Conservation (phyloP, 2,329 filamentous ascomycete genomes). For the Atkinsonella hypoxylon region DNA sequence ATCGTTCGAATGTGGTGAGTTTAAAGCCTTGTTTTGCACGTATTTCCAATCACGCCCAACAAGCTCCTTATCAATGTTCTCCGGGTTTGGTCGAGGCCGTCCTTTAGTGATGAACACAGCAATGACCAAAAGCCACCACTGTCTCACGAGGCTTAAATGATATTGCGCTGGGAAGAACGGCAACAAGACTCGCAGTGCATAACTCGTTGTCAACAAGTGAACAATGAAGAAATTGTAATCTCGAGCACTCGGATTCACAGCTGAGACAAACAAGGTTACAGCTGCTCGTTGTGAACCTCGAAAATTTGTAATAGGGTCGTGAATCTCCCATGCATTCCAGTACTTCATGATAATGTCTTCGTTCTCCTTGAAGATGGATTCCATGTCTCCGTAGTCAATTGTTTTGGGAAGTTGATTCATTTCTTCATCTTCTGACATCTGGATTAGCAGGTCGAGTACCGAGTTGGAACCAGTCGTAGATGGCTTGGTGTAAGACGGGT, state of each 20-base stretch:
- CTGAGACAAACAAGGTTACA: slow-evolving; percentile 49
- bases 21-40: slow-evolving; percentile 59
- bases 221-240: slow-evolving; percentile 75
- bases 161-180: slow-evolving; percentile 62
- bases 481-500: slow-evolving; percentile 56
- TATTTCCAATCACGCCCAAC: slow-evolving; percentile 63
- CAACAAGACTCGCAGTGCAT: slow-evolving; percentile 78
- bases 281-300: slow-evolving; percentile 54
- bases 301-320: slow-evolving; percentile 62
- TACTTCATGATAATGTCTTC: slow-evolving; percentile 68
- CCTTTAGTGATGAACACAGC: slow-evolving; percentile 65
- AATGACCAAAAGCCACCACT: slow-evolving; percentile 83
- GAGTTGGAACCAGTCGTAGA: slow-evolving; percentile 48
- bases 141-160: slow-evolving; percentile 61
- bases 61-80: slow-evolving; percentile 47
- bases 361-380: slow-evolving; percentile 53
- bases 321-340: slow-evolving; percentile 78
- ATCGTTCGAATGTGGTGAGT: slow-evolving; percentile 56
- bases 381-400: slow-evolving; percentile 50
- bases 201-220: slow-evolving; percentile 72
- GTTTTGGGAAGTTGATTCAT: slow-evolving; percentile 55
- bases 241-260: slow-evolving; percentile 43
- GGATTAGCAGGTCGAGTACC: slow-evolving; percentile 58
- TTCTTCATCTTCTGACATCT: slow-evolving; percentile 54
- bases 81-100: slow-evolving; percentile 59